Evolutionary conservation across 805 yeast genomes (phyloP).

Genomic region (Grigorovia humatica): DNA sequence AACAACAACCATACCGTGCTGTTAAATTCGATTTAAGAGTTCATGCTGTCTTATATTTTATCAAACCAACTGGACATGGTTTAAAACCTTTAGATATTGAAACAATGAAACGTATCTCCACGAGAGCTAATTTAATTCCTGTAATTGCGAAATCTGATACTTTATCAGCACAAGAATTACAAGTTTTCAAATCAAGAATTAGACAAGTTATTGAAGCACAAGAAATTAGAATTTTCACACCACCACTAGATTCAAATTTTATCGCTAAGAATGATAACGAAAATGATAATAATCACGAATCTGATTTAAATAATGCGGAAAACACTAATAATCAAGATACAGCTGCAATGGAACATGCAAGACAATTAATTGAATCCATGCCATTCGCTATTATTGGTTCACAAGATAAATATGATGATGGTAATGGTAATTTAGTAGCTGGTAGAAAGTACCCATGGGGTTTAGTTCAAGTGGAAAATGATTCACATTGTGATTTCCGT

Average conservation of each 20-base stretch:
- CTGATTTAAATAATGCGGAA: background rate
- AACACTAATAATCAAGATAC: constrained; percentile 34
- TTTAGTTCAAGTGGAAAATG: constrained; percentile 77
- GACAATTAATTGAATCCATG: constrained; percentile 70
- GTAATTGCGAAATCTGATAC: constrained; percentile 86
- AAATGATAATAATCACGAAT: constrained; percentile 3
- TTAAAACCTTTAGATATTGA: constrained; percentile 80
- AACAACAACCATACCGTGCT: constrained; percentile 74
- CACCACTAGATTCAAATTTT: constrained; percentile 49
- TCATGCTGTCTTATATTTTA: constrained; percentile 82
- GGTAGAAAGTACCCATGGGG: constrained; percentile 94
- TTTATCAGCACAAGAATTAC: constrained; percentile 59
- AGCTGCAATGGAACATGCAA: constrained; percentile 70
- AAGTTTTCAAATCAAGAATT: constrained; percentile 60
- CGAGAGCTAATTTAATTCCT: constrained; percentile 80
- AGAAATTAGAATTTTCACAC: constrained; percentile 73
- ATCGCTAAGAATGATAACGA: constrained; percentile 6
- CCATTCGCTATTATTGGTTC: constrained; percentile 81
- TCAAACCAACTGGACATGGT: constrained; percentile 85
- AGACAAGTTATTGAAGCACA: constrained; percentile 77
- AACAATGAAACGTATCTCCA: constrained; percentile 72
- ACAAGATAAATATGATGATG: constrained; percentile 55
- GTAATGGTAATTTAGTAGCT: constrained; percentile 52
- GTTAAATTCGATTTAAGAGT: constrained; percentile 72
- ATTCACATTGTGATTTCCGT: constrained; percentile 74